phyloP scores from a whole-genome alignment of 495 filamentous ascomycete genomes.

The Melanomma pulvis-pyrius region DNA sequence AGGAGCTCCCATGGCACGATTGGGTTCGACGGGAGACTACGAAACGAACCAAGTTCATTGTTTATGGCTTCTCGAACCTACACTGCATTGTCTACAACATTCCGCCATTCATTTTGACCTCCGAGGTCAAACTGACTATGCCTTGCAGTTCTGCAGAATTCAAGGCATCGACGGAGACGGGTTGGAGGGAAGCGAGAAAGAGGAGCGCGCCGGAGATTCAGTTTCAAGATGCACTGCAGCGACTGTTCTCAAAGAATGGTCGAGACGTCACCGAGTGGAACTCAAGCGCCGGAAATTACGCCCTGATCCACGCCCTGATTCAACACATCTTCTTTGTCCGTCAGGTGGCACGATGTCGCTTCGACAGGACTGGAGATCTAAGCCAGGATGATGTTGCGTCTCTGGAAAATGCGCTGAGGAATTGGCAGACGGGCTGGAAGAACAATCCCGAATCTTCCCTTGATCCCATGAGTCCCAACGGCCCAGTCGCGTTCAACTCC shows the following conservation, averaged over 20 bases:
- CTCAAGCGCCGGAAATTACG: conserved; percentile 67
- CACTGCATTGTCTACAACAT: conserved; percentile 62
- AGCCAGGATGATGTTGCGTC: conserved; percentile 24
- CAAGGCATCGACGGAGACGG: conserved; percentile 50
- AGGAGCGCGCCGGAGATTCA: conserved; percentile 47
- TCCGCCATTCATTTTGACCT: conserved; percentile 60
- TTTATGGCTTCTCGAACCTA: conserved; percentile 63
- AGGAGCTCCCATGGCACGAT: conserved; percentile 53
- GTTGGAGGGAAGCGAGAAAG: conserved; percentile 54
- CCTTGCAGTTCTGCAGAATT: conserved; percentile 59
- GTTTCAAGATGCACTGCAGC: conserved; percentile 55
- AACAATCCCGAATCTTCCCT: conserved; percentile 56
- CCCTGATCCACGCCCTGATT: conserved; percentile 68
- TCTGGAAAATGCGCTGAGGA: conserved; percentile 52
- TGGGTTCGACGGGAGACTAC: conserved; percentile 60
- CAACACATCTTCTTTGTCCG: conserved; percentile 70
- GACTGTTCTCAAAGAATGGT: conserved; percentile 54
- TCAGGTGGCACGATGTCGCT: conserved; percentile 30
- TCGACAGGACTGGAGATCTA: conserved; percentile 27
- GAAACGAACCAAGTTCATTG: conserved; percentile 60
- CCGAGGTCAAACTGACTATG: conserved; percentile 63
- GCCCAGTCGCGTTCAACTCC: conserved; percentile 68
- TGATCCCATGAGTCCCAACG: conserved; percentile 56
- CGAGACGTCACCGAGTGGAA: conserved; percentile 47
- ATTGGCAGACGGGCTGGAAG: conserved; percentile 68